Conservation (phyloP, 2,329 filamentous ascomycete species). For the Eutypella sp. region DNA sequence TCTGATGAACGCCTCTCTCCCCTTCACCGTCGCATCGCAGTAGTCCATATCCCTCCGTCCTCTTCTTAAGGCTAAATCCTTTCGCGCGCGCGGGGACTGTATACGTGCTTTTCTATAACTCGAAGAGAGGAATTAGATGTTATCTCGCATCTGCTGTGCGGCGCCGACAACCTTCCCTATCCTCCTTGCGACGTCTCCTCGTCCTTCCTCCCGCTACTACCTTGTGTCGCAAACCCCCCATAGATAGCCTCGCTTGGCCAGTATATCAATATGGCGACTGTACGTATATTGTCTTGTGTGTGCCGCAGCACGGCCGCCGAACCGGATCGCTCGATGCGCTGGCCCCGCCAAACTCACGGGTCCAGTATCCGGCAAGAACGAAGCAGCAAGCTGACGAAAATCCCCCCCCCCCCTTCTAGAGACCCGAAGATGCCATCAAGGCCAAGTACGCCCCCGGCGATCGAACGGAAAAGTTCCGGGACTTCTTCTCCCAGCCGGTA, state of each 20-base stretch:
- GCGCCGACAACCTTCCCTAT: conserved; percentile 2
- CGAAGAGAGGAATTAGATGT: conserved; percentile 14
- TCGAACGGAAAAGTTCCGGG: conserved; percentile 32
- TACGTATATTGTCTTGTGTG: conserved; percentile 21
- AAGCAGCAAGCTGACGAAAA: too few relatives aligned
- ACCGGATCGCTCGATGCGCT: too few relatives aligned
- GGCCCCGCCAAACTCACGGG: too few relatives aligned
- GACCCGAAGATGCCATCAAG: conserved; percentile 23
- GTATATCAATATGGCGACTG: conserved; percentile 31
- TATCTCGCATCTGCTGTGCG: background rate
- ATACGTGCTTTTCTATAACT: too few relatives aligned
- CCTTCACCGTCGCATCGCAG: background rate
- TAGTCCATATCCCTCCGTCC: background rate
- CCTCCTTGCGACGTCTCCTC: background rate
- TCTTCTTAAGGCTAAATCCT: background rate
- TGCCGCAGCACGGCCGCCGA: background rate
- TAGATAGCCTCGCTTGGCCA: conserved; percentile 6
- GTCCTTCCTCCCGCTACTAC: too few relatives aligned
- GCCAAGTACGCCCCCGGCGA: conserved; percentile 23
- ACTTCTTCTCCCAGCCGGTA: conserved; percentile 71
- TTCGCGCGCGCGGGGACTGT: too few relatives aligned
- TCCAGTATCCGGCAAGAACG: too few relatives aligned
- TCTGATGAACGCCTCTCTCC: background rate
- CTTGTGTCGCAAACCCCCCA: conserved; percentile 8
- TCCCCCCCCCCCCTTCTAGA: conserved; percentile 11